Base-by-base conservation (phyloP, 2,329 filamentous ascomycete species). In the Ustulina deusta region DNA sequence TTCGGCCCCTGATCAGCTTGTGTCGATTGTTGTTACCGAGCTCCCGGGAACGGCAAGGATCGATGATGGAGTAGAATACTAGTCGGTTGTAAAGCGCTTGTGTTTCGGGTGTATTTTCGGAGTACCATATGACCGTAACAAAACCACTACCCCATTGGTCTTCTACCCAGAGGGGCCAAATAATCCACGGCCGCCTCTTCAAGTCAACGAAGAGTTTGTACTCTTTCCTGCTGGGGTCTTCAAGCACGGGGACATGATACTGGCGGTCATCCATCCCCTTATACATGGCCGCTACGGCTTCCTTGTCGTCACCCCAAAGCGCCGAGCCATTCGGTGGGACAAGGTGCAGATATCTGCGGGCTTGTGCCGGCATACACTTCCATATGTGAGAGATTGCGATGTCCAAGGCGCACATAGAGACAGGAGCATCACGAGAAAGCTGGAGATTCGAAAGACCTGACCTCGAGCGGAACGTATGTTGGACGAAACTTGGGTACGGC, bases 101-200 rank as follows among this genome's bases (percentile, higher is more conserved):
- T 3, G 32, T 3, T 3, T 38, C 22, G 0, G 29, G 9, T 6
- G 13, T 54, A 6, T 27, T 2, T 7, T 48, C 11, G 11, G 74
- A 65, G 36, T 69, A 65, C 72, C 69, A 75, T 27, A 72, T 52
- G 20, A 72, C 49, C 40, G 73, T 63, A 4, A 76, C 63, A 6
- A 36, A 77, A 51, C 75, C 74, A 32, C 60, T 66, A 10, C 75
- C 75, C 51, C 58, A 74, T 20, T 71, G 2, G 20, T 77, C 75
- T 63, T 77, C 75, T 11, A 77, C 69, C 69, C 71, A 77, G 48
- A 77, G 54, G 10, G 74, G 74, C 74, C 74, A 74, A 27, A 77
- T 56, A 6, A 70, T 27, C 69, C 69, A 75, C 1, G 72, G 72
- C 34, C 67, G 67, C 34, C 6, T 58, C 66, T 72, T 76, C 27